A percentile compares a stretch with the other conserved stretches of the same genome.
Evolutionary conservation across 1,284 basidiomycete genomes (phyloP).

Genomic region (Austroboletus olivaceoglutinosus): DNA sequence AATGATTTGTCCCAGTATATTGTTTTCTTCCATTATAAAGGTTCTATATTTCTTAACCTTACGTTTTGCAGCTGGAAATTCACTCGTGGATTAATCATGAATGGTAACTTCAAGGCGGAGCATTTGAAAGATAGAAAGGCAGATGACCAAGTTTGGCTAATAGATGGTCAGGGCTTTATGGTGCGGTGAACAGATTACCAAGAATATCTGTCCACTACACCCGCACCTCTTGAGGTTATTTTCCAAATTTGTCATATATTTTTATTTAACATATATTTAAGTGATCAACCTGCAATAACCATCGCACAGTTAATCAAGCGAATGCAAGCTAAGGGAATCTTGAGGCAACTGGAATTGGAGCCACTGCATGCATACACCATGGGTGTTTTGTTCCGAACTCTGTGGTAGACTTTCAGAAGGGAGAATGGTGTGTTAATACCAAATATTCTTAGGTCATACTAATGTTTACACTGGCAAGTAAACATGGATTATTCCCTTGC

Average conservation of each 20-base stretch:
- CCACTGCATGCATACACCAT: conserved; percentile 17
- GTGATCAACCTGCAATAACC: conserved; percentile 7
- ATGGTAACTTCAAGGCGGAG: conserved; percentile 17
- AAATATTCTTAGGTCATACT: too few relatives aligned
- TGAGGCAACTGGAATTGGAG: conserved; percentile 15
- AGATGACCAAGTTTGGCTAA: conserved; percentile 5
- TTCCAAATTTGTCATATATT: too few relatives aligned
- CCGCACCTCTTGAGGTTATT: background rate
- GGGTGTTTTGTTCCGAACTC: conserved; percentile 18
- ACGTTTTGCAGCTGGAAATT: conserved; percentile 5
- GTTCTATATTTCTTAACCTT: too few relatives aligned
- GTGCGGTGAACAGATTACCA: background rate
- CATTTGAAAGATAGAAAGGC: background rate
- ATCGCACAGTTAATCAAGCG: conserved; percentile 7
- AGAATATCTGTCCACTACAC: background rate
- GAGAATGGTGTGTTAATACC: background rate
- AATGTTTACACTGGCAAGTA: conserved; percentile 9
- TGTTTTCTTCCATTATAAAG: too few relatives aligned
- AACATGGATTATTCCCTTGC: conserved; percentile 25
- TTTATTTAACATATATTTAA: background rate
- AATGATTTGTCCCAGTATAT: too few relatives aligned
- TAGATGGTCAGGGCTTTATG: conserved; percentile 13
- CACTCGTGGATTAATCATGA: background rate
- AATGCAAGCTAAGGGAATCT: conserved; percentile 3
- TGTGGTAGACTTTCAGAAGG: conserved; percentile 5